Evolutionary conservation across 2,329 filamentous ascomycete species (phyloP), one percentile per base, ranked within the genome.

Genomic region (Akanthomyces dipterigenus): DNA sequence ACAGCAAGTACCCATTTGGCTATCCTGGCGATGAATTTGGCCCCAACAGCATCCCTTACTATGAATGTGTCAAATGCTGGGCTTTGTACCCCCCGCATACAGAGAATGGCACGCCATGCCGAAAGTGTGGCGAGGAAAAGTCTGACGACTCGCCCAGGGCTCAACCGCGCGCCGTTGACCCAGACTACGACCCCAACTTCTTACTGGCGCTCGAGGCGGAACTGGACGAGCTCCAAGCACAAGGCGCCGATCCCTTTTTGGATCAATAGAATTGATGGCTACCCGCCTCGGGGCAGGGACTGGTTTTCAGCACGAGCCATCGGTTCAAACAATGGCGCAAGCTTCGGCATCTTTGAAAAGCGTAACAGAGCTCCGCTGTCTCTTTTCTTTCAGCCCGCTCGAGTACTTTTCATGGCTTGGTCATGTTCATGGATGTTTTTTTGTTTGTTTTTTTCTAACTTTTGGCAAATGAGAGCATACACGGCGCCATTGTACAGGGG

Each of bases 21-120:
- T 90, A 90, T 70, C 87, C 87, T 5, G 86, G 87, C 46, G 88
- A 90, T 67, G 81, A 76, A 40, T 84, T 82, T 56, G 82, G 82
- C 2, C 73, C 75, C 3, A 80, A 74, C 63, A 79, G 80, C 63
- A 74, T 79, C 40, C 79, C 81, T 26, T 77, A 82, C 57, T 83
- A 82, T 69, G 77, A 78, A 36, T 91, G 89, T 72, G 81, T 86
- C 65, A 75, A 80, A 58, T 92, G 89, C 76, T 79, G 80, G 69
- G 78, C 79, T 20, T 77, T 83, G 45, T 88, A 85, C 70, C 78
- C 80, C 0, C 70, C 75, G 1, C 72, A 77, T 24, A 77, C 81
- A 2, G 75, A 80, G 3, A 76, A 84, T 46, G 81, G 80, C 7
- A 78, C 78, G 6, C 74, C 75, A 40, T 91, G 88, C 75, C 72